Base-by-base conservation (phyloP, 1,284 basidiomycete genomes). In the Trichosporon sp. region DNA sequence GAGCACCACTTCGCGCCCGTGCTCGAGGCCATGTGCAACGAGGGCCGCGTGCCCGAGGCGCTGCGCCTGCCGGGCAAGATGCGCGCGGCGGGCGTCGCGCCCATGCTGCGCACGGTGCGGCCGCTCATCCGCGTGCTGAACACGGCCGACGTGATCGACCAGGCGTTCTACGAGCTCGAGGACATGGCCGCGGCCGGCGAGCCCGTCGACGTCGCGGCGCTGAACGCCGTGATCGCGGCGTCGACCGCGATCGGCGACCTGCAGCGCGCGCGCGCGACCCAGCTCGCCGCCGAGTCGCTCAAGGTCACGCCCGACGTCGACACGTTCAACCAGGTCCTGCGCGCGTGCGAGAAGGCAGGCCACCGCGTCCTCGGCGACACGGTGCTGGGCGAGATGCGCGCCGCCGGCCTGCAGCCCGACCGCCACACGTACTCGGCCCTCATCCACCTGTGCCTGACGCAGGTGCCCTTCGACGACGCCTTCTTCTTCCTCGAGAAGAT, bases 401-500 rank as follows among this genome's bases (percentile, higher is more conserved):
- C 62, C 0, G 70, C 68, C 1, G 70, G 67, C 15, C 75, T 92
- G 69, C 80, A 84, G 62, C 88, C 89, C 12, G 85, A 90, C 75
- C 80, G 78, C 44, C 81, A 83, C 58, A 91, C 89, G 4, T 93
- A 89, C 80, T 87, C 89, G 73, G 83, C 85, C 44, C 85, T 93
- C 81, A 87, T 94, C 71, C 74, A 84, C 15, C 86, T 94, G 2
- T 90, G 88, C 76, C 85, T 93, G 23, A 88, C 88, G 1, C 90
- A 92, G 75, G 78, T 86, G 13, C 85, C 83, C 2, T 95, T 93
- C 80, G 92, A 94, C 77, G 90, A 92, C 75, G 92, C 92, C 0
- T 95, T 95, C 83, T 90, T 89, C 80, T 93, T 91, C 80, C 86
- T 95, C 34, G 92, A 94, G 78, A 90, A 92, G 84, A 91, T 92